These are phyloP conservation scores for Lachancea dasiensis DNA, from an alignment of 805 yeast species.

Conservation along the genomic window DNA sequence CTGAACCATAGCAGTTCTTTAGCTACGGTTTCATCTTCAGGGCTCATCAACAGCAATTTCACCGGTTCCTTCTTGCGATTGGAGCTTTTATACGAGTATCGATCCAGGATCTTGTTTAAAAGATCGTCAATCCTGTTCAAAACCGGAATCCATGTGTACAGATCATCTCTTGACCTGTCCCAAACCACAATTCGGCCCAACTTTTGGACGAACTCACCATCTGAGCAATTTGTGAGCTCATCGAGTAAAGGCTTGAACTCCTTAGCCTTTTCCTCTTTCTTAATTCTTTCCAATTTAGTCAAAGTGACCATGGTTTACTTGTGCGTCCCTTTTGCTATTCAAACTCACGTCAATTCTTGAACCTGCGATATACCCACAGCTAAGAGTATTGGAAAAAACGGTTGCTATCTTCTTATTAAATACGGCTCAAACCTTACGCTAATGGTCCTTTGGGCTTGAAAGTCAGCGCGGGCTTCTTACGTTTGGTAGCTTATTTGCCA, in stretches of 20 bases:
- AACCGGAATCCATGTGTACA: conserved; percentile 71
- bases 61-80: conserved; percentile 41
- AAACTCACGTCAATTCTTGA: no score
- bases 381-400: no score
- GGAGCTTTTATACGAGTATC: conserved; percentile 36
- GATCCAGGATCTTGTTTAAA: conserved; percentile 46
- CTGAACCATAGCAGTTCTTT: conserved; percentile 57
- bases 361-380: no score
- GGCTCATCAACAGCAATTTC: conserved; percentile 40
- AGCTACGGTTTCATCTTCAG: conserved; percentile 43
- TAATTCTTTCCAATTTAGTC: conserved; percentile 27
- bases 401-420: no score
- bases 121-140: conserved; percentile 70
- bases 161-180: conserved; percentile 62
- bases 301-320: conserved; percentile 25
- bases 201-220: conserved; percentile 36
- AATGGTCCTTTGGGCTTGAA: no score
- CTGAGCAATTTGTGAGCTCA: conserved; percentile 35
- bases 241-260: conserved; percentile 33
- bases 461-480: no score
- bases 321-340: background rate
- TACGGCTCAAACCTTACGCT: no score
- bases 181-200: conserved; percentile 40
- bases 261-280: conserved; percentile 28
- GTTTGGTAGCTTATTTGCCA: no score